A percentile compares a stretch with the other conserved stretches of the same genome.
phyloP scores from a whole-genome alignment of 495 filamentous ascomycete genomes.

The Evansstolkia leycettana region DNA sequence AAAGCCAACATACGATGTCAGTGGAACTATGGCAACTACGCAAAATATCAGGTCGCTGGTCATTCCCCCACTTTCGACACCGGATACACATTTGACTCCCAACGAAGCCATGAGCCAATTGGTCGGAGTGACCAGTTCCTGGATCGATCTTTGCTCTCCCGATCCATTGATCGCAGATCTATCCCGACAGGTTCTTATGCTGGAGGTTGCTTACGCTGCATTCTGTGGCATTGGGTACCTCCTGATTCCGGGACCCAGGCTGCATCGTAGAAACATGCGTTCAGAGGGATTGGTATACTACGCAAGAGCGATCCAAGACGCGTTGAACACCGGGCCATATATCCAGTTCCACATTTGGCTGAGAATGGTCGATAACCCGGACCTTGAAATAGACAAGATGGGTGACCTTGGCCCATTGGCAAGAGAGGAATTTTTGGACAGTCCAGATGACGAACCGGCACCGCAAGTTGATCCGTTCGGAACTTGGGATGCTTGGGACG shows the following conservation, averaged over 20 bases:
- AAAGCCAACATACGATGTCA: slow-evolving; percentile 15
- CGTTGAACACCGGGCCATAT: slow-evolving; percentile 56
- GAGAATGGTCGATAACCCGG: slow-evolving; percentile 56
- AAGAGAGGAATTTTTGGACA: slow-evolving; percentile 36
- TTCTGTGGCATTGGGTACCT: slow-evolving; percentile 85
- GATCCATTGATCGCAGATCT: slow-evolving; percentile 72
- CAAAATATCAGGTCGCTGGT: slow-evolving; percentile 34
- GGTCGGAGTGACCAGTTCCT: slow-evolving; percentile 63
- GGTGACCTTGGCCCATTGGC: slow-evolving; percentile 48
- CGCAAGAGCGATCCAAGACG: slow-evolving; percentile 75
- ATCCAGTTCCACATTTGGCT: slow-evolving; percentile 71
- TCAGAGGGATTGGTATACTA: slow-evolving; percentile 52
- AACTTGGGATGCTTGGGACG: slow-evolving; percentile 90
- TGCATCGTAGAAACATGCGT: slow-evolving; percentile 33
- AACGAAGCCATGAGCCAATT: slow-evolving; percentile 58
- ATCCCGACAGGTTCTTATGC: slow-evolving; percentile 75
- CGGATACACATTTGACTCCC: slow-evolving; percentile 65
- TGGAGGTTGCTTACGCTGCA: slow-evolving; percentile 86
- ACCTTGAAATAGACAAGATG: slow-evolving; percentile 39
- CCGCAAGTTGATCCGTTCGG: slow-evolving; percentile 51
- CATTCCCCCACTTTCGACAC: slow-evolving; percentile 57
- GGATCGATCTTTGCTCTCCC: slow-evolving; percentile 81
- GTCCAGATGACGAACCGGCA: slow-evolving; percentile 15
- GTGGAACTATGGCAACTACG: slow-evolving; percentile 24
- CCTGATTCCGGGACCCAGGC: slow-evolving; percentile 61